Evolutionary conservation across 1,139 yeast species (phyloP), one percentile per base, ranked within the genome.

Genomic region (Geotrichum fermentans): DNA sequence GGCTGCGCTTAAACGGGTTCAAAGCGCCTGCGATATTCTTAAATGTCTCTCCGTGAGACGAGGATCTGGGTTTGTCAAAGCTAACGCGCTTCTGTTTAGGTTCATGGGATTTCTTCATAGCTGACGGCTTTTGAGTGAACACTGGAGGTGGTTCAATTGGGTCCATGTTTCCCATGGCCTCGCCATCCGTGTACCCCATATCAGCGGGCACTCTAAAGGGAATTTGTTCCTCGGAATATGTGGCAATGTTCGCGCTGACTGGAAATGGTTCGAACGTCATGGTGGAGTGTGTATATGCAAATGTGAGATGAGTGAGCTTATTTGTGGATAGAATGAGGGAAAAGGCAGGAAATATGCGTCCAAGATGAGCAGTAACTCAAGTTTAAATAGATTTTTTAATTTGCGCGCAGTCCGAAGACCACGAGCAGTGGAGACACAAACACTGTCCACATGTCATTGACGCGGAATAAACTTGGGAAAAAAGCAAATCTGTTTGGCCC

Each of bases 131-230:
- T 14, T 14, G 11, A n/a, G 26, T 11, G 16, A n/a, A 13, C 4
- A 3, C 13, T 16, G 38, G 22, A 4, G 39, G 39, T 3, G 26
- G 22, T 8, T 14, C 33, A 14, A 38, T 38, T 6, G 41, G 41
- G 41, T 38, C 41, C 41, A 38, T 38, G 21, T 38, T 24, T 11
- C 41, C 41, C 22, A 38, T 14, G 16, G 33, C 41, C 8, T 38
- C 41, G 21, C 41, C 41, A 14, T 38, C 41, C 4, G 41, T 14
- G 33, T 38, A 38, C n/a, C 41, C 41, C 14, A 5, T 26, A 8
- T 28, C 30, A 8, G 33, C 33, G 22, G 41, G 41, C 18, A 38
- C 41, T 11, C 28, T 38, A 14, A 38, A 38, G 7, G 41, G 41
- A 8, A 38, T 22, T 8, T 38, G 32, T 6, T 38, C 33, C 18